Percentiles rank a stretch among this genome's conserved stretches.
Conservation (phyloP, 2,329 filamentous ascomycete genomes). For the Raffaelea ambrosiae region DNA sequence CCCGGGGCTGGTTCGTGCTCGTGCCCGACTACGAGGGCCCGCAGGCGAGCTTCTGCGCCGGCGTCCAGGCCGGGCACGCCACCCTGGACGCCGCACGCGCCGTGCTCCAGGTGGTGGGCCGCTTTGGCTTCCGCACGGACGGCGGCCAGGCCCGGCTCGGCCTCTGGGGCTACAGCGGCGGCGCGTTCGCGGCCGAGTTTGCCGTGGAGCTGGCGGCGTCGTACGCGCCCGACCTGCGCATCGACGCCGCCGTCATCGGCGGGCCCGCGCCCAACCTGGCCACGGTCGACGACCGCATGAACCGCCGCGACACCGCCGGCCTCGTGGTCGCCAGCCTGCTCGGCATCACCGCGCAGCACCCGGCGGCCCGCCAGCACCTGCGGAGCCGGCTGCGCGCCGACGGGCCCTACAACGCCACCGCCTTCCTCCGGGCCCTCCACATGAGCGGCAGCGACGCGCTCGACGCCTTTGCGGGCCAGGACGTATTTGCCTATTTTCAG, state of each 20-base stretch:
- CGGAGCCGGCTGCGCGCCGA: constrained; percentile 15
- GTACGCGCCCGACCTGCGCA: constrained; percentile 36
- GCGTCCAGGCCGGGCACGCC: constrained; percentile 30
- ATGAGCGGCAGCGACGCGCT: constrained; percentile 20
- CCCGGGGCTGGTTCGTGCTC: constrained; percentile 31
- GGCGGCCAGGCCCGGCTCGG: constrained; percentile 25
- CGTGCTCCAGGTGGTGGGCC: constrained; percentile 18
- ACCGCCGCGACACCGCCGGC: constrained; percentile 22
- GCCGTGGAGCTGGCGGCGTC: constrained; percentile 34
- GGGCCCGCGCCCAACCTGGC: constrained; percentile 31
- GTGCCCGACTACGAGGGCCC: constrained; percentile 36
- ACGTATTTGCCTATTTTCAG: constrained; percentile 31
- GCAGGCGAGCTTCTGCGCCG: constrained; percentile 29
- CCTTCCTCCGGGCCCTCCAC: constrained; percentile 20
- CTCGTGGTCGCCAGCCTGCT: constrained; percentile 24
- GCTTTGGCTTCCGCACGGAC: constrained; percentile 6
- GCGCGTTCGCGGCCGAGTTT: constrained; percentile 35
- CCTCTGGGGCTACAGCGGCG: constrained; percentile 45
- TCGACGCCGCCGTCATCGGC: constrained; percentile 29
- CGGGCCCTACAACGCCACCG: constrained; percentile 22
- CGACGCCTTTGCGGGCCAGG: constrained; percentile 19
- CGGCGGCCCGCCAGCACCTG: constrained; percentile 18
- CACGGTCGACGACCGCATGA: constrained; percentile 21
- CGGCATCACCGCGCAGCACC: constrained; percentile 23
- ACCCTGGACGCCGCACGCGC: constrained; percentile 35